Conservation (phyloP, 352 stramenopile species). For the Phytopythium chamaehyphon region DNA sequence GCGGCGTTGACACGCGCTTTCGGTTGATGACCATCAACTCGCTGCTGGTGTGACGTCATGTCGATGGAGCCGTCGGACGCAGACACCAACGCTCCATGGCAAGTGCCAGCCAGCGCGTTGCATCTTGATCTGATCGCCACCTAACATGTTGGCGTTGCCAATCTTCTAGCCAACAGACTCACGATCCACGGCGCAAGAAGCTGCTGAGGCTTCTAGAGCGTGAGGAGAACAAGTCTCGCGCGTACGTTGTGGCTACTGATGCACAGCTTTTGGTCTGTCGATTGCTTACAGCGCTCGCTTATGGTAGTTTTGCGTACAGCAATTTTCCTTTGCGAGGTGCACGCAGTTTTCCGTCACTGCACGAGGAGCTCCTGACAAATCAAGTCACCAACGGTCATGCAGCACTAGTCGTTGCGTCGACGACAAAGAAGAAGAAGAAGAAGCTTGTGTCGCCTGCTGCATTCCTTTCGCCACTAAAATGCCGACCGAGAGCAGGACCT, state of each 20-base stretch:
- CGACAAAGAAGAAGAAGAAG: slow-evolving; percentile 12
- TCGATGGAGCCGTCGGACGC: too few species aligned
- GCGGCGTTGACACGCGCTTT: too few species aligned
- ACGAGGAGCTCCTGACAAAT: slow-evolving; percentile 2
- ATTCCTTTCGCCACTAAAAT: slow-evolving; percentile 33
- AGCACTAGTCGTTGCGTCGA: neutral
- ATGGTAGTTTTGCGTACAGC: slow-evolving; percentile 4
- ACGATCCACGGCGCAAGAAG: slow-evolving; percentile 9
- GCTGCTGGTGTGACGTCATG: too few species aligned
- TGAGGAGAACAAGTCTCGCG: slow-evolving; percentile 16
- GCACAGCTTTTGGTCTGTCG: neutral
- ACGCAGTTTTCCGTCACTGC: slow-evolving; percentile 33
- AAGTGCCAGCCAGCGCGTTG: neutral
- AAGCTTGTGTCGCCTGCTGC: slow-evolving; percentile 9
- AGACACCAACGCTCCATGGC: neutral
- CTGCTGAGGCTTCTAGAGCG: slow-evolving; percentile 20
- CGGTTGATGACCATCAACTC: too few species aligned
- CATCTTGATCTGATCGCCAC: too few species aligned
- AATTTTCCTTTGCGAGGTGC: slow-evolving; percentile 12
- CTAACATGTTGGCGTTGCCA: too few species aligned
- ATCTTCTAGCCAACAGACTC: slow-evolving; percentile 3
- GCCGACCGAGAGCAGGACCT: neutral
- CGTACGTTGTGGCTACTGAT: slow-evolving; percentile 7
- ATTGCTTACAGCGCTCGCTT: neutral
- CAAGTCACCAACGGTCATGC: neutral